Base-by-base conservation (phyloP, 2,329 filamentous ascomycete species). In the Chrysoporthe puriensis region DNA sequence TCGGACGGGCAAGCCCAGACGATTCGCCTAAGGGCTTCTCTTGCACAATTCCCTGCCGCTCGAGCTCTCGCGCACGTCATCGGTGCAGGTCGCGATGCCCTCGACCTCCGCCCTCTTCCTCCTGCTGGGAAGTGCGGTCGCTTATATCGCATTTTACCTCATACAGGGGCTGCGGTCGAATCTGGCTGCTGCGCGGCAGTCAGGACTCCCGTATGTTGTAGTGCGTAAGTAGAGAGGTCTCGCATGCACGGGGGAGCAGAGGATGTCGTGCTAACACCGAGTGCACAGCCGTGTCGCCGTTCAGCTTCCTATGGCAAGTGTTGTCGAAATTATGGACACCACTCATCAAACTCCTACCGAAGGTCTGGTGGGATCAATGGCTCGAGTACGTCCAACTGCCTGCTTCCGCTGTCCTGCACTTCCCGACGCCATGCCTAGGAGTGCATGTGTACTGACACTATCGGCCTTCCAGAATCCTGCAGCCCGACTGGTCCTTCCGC, bases 401-500 rank as follows among this genome's bases (percentile, higher is more conserved):
- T 26, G 8, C 11, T 18, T 40, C 16, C 18, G 63, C 26, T 34
- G 13, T 14, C 46, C 46, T 21, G n/a, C n/a, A 6, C n/a, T 50
- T 50, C 46, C 46, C 46, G 13, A 14, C 36, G 36, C 36, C 5
- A 0, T 0, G 14, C 14, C n/a, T 16, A 2, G n/a, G 8, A 44
- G 21, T 6, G 36, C n/a, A 21, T 26, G 21, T 26, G 44, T 14
- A 46, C 21, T 42, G 16, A n/a, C 11, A 16, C 48, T 16, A 21
- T 63, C 9, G 16, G 26, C 36, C 34, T 40, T 16, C 56, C 70
- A 88, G 86, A 56, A 78, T 86, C 71, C 74, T 91, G 71, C 74
- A 80, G n/a, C 85, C 85, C 1, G 86, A 91, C 72, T 91, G 87
- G 83, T 75, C 81, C 8, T 91, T 86, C 78, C 76, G 77, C n/a